Percentiles rank a stretch among this genome's conserved stretches.
phyloP scores from a whole-genome alignment of 2,329 filamentous ascomycete species.

The Leptodontidium sp. region DNA sequence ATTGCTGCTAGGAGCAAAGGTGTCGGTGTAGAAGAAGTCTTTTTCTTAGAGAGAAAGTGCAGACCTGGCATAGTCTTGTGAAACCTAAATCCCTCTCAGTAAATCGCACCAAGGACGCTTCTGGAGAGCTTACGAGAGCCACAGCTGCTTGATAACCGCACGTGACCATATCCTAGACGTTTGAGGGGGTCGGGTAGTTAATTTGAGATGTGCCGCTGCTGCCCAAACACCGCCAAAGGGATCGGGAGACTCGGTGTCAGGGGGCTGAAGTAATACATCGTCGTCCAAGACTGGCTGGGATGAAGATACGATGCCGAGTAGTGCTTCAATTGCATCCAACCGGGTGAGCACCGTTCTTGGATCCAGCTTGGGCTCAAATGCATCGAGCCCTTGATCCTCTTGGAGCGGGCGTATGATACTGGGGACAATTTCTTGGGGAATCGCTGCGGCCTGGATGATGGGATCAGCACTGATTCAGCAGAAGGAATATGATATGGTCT shows the following conservation, averaged over 20 bases:
- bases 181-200: conserved; percentile 39
- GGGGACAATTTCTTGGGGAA: conserved; percentile 27
- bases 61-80: conserved; percentile 55
- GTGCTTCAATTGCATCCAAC: conserved; percentile 37
- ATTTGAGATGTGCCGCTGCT: conserved; percentile 45
- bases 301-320: conserved; percentile 31
- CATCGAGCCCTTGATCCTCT: conserved; percentile 20
- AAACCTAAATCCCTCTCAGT: conserved; percentile 46
- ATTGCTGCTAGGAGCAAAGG: conserved; percentile 55
- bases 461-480: conserved; percentile 27
- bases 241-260: conserved; percentile 31
- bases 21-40: conserved; percentile 53
- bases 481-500: conserved; percentile 23
- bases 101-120: background rate
- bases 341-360: conserved; percentile 34
- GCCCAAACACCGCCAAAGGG: conserved; percentile 44
- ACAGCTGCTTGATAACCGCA: conserved; percentile 47
- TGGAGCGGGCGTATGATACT: conserved; percentile 20
- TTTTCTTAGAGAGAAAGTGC: conserved; percentile 54
- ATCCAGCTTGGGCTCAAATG: conserved; percentile 32
- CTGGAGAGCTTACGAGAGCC: conserved; percentile 45
- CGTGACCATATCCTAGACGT: conserved; percentile 47
- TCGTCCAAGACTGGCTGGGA: conserved; percentile 32
- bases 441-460: conserved; percentile 29
- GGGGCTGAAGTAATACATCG: conserved; percentile 26